Evolutionary conservation across 176 grass and related monocot species (phyloP), one percentile per base, ranked within the genome.

Genomic region (Coix lacrymajobi): DNA sequence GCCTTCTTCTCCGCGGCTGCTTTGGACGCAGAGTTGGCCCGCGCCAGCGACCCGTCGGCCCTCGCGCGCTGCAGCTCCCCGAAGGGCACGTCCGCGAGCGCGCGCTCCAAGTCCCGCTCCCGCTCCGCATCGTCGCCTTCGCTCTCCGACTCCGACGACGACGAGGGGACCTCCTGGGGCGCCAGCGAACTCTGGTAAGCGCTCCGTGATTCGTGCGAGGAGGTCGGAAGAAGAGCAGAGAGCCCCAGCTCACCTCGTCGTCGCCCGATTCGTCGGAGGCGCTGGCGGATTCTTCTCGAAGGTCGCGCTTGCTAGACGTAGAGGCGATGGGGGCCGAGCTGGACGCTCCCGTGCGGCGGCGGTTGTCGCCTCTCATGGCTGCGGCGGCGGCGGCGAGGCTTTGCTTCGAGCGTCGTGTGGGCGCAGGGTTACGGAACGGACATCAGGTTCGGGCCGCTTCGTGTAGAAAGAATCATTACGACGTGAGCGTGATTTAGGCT

Each of bases 71-170:
- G 93, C 9, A 96, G 85, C 40, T 99, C 93, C 39, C 92, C 96
- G 16, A 96, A 95, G 12, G 93, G 89, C 34, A 96, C 81, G 78
- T 98, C 96, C 4, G 95, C 90, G 70, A 97, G 90, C 81, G 73
- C 85, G 28, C 80, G 79, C 76, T 95, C 92, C 58, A 95, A 74
- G 71, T 85, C 85, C 62, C 78, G 67, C 62, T 92, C 91, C 66
- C 82, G 80, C 61, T 81, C 69, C 40, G 69, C 88, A 1, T 70
- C 78, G 7, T 71, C 75, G 9, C 67, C 78, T 31, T 70, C 86
- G 51, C 68, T 77, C 49, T 88, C 88, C 16, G 87, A 88, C 19
- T 40, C 91, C 4, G 71, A 87, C 26, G 67, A 84, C 73, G 62
- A 71, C 34, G 65, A 77, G 66, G 85, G 81, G 0, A 79, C 73